These are phyloP conservation scores for Chloroidium sp. DNA, from an alignment of 163 green algal genomes.

Conservation along the genomic window DNA sequence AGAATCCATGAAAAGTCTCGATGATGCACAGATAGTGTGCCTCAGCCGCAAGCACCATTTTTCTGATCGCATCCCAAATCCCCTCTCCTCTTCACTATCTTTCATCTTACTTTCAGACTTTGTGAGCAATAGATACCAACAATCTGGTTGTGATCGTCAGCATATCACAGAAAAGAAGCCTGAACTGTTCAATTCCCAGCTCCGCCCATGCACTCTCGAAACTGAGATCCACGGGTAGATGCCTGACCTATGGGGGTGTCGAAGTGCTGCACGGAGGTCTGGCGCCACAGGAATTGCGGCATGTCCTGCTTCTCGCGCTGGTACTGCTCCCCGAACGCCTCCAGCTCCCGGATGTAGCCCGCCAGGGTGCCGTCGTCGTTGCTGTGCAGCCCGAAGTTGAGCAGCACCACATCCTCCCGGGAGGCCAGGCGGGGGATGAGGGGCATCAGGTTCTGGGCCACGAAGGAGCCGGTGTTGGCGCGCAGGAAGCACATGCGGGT, in stretches of 20 bases:
- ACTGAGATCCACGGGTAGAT: not conserved
- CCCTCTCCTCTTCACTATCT: too few relatives aligned
- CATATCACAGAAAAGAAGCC: too few relatives aligned
- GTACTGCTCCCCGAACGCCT: not conserved
- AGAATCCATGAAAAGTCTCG: too few relatives aligned
- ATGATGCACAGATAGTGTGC: too few relatives aligned
- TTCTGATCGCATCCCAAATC: too few relatives aligned
- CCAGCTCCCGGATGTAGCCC: not conserved
- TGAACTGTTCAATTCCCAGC: too few relatives aligned
- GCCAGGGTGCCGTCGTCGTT: not conserved
- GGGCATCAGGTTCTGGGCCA: slow-evolving; percentile 13
- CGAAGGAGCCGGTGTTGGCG: slow-evolving; percentile 10
- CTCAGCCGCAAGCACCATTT: too few relatives aligned
- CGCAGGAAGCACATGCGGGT: slow-evolving; percentile 17
- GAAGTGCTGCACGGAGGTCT: slow-evolving; percentile 20
- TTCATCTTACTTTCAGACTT: too few relatives aligned
- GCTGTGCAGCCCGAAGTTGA: slow-evolving; percentile 13
- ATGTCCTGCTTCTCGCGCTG: slow-evolving; percentile 5
- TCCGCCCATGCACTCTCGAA: too few relatives aligned
- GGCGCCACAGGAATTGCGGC: slow-evolving; percentile 15
- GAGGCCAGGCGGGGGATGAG: slow-evolving; percentile 1
- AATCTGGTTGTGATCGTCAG: too few relatives aligned
- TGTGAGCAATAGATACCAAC: too few relatives aligned
- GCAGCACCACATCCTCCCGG: slow-evolving; percentile 7
- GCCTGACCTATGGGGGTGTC: slow-evolving; percentile 7